A percentile compares a stretch with the other conserved stretches of the same genome.
phyloP scores from a whole-genome alignment of 2,329 filamentous ascomycete species.

The Fusarium sp. region DNA sequence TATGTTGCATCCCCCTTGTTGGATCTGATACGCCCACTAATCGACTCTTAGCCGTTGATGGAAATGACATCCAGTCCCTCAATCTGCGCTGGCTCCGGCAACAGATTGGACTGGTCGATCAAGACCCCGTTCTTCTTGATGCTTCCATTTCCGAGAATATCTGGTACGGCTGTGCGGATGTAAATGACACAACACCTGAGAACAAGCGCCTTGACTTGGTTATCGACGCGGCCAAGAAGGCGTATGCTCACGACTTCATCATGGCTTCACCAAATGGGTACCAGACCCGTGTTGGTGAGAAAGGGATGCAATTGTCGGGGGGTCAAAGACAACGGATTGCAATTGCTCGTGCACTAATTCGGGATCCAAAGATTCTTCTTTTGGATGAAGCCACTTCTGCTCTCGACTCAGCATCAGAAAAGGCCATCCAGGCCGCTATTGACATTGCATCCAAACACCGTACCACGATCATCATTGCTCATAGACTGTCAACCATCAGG shows the following conservation, averaged over 20 bases:
- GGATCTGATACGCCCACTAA: too few species aligned
- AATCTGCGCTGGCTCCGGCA: slow-evolving; percentile 60
- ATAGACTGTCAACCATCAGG: slow-evolving; percentile 69
- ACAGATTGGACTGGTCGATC: slow-evolving; percentile 61
- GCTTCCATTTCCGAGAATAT: slow-evolving; percentile 57
- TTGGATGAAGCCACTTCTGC: slow-evolving; percentile 75
- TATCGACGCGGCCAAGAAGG: not conserved
- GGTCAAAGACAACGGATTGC: slow-evolving; percentile 68
- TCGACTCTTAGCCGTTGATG: slow-evolving; percentile 36
- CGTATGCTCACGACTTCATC: slow-evolving; percentile 5
- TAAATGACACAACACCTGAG: not conserved
- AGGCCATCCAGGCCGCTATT: slow-evolving; percentile 58
- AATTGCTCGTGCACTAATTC: slow-evolving; percentile 65
- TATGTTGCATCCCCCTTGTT: too few species aligned
- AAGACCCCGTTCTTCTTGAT: slow-evolving; percentile 62
- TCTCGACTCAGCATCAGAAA: slow-evolving; percentile 52
- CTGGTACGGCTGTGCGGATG: slow-evolving; percentile 2
- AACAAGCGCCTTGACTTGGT: slow-evolving; percentile 1
- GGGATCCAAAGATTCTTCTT: slow-evolving; percentile 69
- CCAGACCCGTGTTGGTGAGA: slow-evolving; percentile 62
- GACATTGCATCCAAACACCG: slow-evolving; percentile 53
- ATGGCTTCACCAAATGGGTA: slow-evolving; percentile 49
- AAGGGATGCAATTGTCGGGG: slow-evolving; percentile 67
- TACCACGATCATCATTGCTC: slow-evolving; percentile 75
- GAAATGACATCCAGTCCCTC: slow-evolving; percentile 51